phyloP scores from a whole-genome alignment of 129 eudicot genomes.

The Flaveria brownii region DNA sequence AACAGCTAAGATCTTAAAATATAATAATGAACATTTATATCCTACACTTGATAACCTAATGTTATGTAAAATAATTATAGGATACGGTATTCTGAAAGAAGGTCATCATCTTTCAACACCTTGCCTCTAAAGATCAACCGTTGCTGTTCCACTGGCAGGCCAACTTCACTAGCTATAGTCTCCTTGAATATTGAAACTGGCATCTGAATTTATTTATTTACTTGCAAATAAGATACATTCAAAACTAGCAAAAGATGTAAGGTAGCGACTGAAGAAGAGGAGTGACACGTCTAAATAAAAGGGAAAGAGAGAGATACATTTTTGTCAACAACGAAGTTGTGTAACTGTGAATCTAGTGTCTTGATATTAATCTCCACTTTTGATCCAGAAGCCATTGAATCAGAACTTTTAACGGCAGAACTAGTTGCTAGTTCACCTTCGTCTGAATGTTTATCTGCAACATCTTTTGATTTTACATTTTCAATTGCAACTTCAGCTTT shows the following conservation, averaged over 20 bases:
- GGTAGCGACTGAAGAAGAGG: background rate
- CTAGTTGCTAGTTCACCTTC: constrained; percentile 21
- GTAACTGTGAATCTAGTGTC: constrained; percentile 82
- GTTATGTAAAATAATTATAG: constrained; percentile 30
- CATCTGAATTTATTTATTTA: constrained; percentile 47
- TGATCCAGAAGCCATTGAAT: constrained; percentile 29
- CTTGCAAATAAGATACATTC: constrained; percentile 19
- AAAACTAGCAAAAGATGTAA: background rate
- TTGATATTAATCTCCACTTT: constrained; percentile 78
- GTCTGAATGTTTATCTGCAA: constrained; percentile 11
- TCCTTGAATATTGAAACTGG: constrained; percentile 70
- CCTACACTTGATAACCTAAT: background rate
- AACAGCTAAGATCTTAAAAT: background rate
- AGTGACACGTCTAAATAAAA: background rate
- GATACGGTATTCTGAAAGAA: constrained; percentile 92
- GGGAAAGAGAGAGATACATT: constrained; percentile 40
- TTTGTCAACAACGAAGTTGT: constrained; percentile 62
- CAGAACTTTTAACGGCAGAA: background rate
- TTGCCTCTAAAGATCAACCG: constrained; percentile 94
- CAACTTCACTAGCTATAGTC: constrained; percentile 65
- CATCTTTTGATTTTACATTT: constrained; percentile 12
- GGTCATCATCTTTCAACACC: constrained; percentile 86
- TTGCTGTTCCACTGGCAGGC: constrained; percentile 78
- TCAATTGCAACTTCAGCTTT: constrained; percentile 30
- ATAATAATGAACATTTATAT: background rate